These are phyloP conservation scores for Fusarium anguioides DNA, from an alignment of 2,329 filamentous ascomycete genomes.

Conservation along the genomic window DNA sequence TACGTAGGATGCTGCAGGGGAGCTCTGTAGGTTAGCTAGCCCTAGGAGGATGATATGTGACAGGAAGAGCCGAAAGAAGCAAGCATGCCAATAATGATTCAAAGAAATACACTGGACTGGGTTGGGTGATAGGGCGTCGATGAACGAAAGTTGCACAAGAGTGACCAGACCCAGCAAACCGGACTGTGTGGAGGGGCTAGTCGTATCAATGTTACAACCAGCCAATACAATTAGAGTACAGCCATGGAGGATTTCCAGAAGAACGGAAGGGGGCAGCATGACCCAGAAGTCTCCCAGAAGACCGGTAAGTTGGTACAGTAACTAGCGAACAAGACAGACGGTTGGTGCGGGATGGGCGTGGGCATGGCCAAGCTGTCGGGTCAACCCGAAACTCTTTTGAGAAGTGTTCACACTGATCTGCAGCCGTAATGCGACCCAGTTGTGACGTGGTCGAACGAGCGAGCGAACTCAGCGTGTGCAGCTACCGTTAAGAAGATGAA, in stretches of 20 bases:
- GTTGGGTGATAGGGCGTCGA: conserved; percentile 26
- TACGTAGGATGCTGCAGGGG: conserved; percentile 16
- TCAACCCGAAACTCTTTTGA: conserved; percentile 35
- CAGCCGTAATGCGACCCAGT: conserved; percentile 36
- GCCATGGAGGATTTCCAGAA: conserved; percentile 42
- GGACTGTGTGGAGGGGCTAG: conserved; percentile 40
- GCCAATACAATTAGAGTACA: conserved; percentile 26
- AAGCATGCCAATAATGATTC: conserved; percentile 7
- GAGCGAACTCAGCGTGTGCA: conserved; percentile 1
- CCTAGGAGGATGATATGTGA: conserved; percentile 19
- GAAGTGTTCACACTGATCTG: conserved; percentile 32
- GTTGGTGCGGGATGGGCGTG: conserved; percentile 21
- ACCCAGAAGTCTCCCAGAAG: conserved; percentile 36
- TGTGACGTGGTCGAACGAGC: conserved; percentile 45
- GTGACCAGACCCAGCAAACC: conserved; percentile 21
- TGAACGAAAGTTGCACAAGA: conserved; percentile 13
- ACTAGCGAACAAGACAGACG: conserved; percentile 12
- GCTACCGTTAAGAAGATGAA: conserved; percentile 15
- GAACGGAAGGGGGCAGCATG: conserved; percentile 39
- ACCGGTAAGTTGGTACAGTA: conserved; percentile 17
- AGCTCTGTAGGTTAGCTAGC: conserved; percentile 9
- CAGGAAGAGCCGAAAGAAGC: conserved; percentile 6
- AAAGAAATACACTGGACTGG: conserved; percentile 13
- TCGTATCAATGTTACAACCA: conserved; percentile 20
- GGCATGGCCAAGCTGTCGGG: conserved; percentile 35